A percentile compares a stretch with the other conserved stretches of the same genome.
Conservation (phyloP, 1,284 basidiomycete genomes). For the Apiotrichum brassicae region DNA sequence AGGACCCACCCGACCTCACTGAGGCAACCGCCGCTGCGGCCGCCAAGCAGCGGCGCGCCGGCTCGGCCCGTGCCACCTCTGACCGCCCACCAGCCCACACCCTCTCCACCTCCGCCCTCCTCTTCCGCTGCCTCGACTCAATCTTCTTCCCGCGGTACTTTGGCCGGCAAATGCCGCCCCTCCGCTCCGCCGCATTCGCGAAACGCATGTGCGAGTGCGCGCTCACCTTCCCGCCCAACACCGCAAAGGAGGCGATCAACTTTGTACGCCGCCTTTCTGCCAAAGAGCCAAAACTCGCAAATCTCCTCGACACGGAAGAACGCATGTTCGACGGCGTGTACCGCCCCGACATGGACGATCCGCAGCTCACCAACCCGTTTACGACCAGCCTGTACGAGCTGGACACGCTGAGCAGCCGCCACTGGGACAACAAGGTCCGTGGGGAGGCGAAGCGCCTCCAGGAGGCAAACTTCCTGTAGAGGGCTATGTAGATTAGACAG, state of each 20-base stretch:
- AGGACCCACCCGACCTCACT: constrained; percentile 44
- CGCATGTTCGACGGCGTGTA: constrained; percentile 72
- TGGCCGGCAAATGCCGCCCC: constrained; percentile 57
- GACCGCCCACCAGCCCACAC: constrained; percentile 26
- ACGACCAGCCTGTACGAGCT: constrained; percentile 48
- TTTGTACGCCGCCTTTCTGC: constrained; percentile 67
- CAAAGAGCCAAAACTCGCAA: constrained; percentile 73
- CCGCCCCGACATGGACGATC: constrained; percentile 74
- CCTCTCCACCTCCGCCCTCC: constrained; percentile 54
- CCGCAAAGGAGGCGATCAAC: constrained; percentile 61
- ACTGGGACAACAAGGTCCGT: constrained; percentile 45
- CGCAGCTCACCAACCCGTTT: constrained; percentile 57
- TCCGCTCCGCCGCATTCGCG: constrained; percentile 80
- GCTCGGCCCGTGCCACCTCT: constrained; percentile 3
- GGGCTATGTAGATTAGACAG: no score
- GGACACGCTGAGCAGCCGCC: constrained; percentile 33
- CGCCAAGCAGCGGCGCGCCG: constrained; percentile 10
- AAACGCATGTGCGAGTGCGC: constrained; percentile 78
- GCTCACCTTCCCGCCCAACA: constrained; percentile 68
- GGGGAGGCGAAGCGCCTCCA: constrained; percentile 39
- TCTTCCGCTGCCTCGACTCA: constrained; percentile 77
- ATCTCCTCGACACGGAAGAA: constrained; percentile 79
- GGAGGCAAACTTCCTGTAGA: constrained; percentile 28
- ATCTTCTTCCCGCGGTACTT: constrained; percentile 64
- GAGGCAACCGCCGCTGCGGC: constrained; percentile 21